Conservation (phyloP, 352 stramenopile species). For the Phytopythium delawarense region DNA sequence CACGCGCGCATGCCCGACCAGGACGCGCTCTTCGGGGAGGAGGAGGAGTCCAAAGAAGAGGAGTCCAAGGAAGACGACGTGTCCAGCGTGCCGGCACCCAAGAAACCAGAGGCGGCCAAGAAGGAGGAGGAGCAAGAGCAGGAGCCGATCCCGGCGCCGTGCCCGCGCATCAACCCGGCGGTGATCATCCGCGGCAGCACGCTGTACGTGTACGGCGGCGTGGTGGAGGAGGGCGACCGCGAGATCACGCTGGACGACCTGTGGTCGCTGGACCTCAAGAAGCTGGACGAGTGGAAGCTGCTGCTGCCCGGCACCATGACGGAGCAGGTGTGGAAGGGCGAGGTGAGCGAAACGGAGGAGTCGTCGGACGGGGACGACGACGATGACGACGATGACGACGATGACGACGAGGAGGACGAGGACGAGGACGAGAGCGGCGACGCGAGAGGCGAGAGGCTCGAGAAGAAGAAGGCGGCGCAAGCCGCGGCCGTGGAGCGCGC, state of each 20-base stretch:
- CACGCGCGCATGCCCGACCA: conserved; percentile 4
- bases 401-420: conserved; percentile 49
- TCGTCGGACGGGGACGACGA: conserved; percentile 80
- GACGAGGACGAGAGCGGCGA: conserved; percentile 11
- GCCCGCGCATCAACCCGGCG: conserved; percentile 84
- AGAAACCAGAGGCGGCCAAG: conserved; percentile 11
- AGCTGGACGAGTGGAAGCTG: conserved; percentile 91
- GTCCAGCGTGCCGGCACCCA: background rate
- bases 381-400: conserved; percentile 50
- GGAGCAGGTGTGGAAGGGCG: conserved; percentile 89
- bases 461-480: conserved; percentile 15
- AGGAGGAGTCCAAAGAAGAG: conserved; percentile 22
- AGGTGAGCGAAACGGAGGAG: conserved; percentile 84
- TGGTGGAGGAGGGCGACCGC: conserved; percentile 92
- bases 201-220: conserved; percentile 92
- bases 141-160: conserved; percentile 34
- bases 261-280: conserved; percentile 93
- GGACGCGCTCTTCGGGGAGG: conserved; percentile 25
- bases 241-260: conserved; percentile 96
- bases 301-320: conserved; percentile 91
- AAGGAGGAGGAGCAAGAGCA: conserved; percentile 24
- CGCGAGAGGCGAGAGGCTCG: conserved; percentile 15
- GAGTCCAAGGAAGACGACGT: background rate
- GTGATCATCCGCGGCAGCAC: conserved; percentile 87
- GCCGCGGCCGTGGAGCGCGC: conserved; percentile 48